Evolutionary conservation across 176 grass and related monocot species (phyloP), one percentile per base, ranked within the genome.

Genomic region (Phoenix roebelenii): DNA sequence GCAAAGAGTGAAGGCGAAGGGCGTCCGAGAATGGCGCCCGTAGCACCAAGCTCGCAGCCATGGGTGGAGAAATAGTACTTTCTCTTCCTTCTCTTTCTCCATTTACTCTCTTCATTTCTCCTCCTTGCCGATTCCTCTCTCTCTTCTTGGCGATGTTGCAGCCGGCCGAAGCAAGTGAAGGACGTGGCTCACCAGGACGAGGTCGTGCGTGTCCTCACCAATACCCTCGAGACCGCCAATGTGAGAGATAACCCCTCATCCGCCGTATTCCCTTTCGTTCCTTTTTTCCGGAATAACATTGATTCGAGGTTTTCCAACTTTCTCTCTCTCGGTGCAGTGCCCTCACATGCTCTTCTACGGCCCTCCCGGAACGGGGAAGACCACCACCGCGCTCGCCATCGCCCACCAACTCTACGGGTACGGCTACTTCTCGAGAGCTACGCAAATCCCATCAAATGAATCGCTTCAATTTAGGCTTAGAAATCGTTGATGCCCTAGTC

Each of bases 21-120:
- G 19, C 15, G 10, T 44, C 10, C 35, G 0, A 6, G 9, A 63
- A 97, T 97, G 93, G 87, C 87, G 63, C 84, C 79, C 50, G 60
- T 83, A 7, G 50, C 83, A 68, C 81, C 84, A 25, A 75, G 76
- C 32, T 92, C 93, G 32, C 93, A 92, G 76, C 93, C 87, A 65
- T 97, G 93, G 93, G 93, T 97, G 75, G 93, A 97, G 81, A 97
- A 97, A 88, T 97, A 92, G 87, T 97, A 83, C 77, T 58, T 59
- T 4, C 18, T 49, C 1, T 5, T 6, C 3, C 26, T 23, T 18
- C 48, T 29, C 23, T 51, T 15, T 51, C 25, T 26, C 25, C 24
- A 3, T 7, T 14, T 44, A 10, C 57, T 22, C 17, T 24, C 49
- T 22, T 12, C 51, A 9, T 15, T 2, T 44, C 23, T 18, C 54